A percentile compares a stretch with the other conserved stretches of the same genome.
These are phyloP conservation scores for Eutypa lata DNA, from an alignment of 2,329 filamentous ascomycete genomes.

Conservation along the genomic window DNA sequence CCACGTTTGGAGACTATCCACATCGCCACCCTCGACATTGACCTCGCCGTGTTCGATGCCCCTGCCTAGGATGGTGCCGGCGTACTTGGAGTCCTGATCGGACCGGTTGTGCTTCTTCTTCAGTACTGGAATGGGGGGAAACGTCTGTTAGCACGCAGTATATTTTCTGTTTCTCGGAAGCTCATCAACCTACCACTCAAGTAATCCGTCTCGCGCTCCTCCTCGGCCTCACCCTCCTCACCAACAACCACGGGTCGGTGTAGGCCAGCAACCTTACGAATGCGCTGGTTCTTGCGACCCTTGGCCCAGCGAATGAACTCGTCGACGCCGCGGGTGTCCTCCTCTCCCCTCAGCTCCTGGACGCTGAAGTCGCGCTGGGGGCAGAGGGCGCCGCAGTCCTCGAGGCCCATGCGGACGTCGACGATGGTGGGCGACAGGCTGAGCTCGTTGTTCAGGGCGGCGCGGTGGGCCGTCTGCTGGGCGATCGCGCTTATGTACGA, in stretches of 20 bases:
- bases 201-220: constrained; percentile 55
- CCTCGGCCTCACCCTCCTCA: constrained; percentile 52
- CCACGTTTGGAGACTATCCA: constrained; percentile 68
- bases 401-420: constrained; percentile 82
- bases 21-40: constrained; percentile 73
- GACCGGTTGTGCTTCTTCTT: constrained; percentile 93
- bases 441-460: constrained; percentile 63
- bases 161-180: too few species aligned
- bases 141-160: constrained; percentile 11
- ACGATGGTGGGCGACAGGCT: constrained; percentile 63
- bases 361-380: constrained; percentile 66
- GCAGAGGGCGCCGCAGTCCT: constrained; percentile 72
- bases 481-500: constrained; percentile 77
- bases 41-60: constrained; percentile 68
- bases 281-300: constrained; percentile 72
- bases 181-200: constrained; percentile 58
- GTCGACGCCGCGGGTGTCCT: constrained; percentile 75
- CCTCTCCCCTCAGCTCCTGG: constrained; percentile 66
- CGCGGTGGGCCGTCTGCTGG: constrained; percentile 67
- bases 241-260: constrained; percentile 35
- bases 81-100: constrained; percentile 81
- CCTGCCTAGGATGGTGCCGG: constrained; percentile 79
- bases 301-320: constrained; percentile 77
- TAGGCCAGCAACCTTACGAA: constrained; percentile 75
- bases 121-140: constrained; percentile 51